These are phyloP conservation scores for Theobroma grandiflorum DNA, from an alignment of 441 rosid species.

Conservation along the genomic window DNA sequence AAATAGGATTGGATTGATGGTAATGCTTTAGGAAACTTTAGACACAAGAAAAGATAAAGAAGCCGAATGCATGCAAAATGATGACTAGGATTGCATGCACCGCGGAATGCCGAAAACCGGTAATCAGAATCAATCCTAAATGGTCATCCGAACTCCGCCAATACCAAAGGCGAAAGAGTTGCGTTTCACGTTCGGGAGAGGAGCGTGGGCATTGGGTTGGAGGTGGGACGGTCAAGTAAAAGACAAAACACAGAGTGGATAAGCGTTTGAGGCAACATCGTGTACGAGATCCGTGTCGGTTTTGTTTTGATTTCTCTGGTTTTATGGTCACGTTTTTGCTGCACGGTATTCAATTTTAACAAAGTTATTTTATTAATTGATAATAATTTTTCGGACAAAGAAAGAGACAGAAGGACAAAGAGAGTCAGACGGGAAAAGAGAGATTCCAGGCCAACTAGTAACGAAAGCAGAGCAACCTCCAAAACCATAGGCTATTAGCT, in stretches of 20 bases:
- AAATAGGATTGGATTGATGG: no score
- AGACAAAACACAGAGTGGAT: neutral
- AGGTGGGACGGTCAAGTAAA: neutral
- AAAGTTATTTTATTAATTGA: neutral
- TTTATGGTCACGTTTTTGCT: neutral
- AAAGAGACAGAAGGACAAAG: neutral
- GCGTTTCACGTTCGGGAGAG: no score
- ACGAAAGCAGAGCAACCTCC: neutral
- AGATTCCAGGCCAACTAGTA: neutral
- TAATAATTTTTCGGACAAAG: neutral
- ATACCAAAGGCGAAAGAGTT: no score
- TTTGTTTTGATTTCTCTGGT: neutral
- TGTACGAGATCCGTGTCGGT: slow-evolving; percentile 4
- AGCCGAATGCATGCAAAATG: no score
- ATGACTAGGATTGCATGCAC: no score
- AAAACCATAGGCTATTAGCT: neutral
- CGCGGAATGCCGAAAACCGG: no score
- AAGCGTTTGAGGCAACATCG: slow-evolving; percentile 5
- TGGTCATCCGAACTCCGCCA: no score
- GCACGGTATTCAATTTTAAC: neutral
- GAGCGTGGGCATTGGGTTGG: no score
- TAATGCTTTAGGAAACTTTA: no score
- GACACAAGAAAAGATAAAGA: no score
- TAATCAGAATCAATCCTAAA: no score
- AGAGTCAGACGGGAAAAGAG: neutral